A percentile compares a stretch with the other conserved stretches of the same genome.
Conservation (phyloP, 768 basidiomycete species). For the Pleurotus tuber-regium region DNA sequence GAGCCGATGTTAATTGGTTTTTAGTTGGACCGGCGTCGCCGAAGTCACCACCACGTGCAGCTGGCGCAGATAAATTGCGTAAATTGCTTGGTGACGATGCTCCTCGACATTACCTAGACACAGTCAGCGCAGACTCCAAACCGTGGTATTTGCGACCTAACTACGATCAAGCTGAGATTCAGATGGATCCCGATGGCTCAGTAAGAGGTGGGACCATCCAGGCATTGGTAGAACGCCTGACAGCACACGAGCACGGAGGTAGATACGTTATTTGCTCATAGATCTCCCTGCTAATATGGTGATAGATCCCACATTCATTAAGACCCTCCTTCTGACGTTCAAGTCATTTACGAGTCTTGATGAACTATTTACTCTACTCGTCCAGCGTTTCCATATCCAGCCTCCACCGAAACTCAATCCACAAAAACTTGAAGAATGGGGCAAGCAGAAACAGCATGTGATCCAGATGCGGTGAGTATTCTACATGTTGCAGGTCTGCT, state of each 20-base stretch:
- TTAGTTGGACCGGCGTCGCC: conserved; percentile 13
- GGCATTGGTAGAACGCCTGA: conserved; percentile 86
- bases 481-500: no score
- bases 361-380: conserved; percentile 79
- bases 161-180: conserved; percentile 75
- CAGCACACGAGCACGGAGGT: conserved; percentile 89
- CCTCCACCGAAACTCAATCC: conserved; percentile 65
- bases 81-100: conserved; percentile 61
- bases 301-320: conserved; percentile 74
- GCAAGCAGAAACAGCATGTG: conserved; percentile 78
- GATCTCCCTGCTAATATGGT: background rate
- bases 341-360: conserved; percentile 88
- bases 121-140: conserved; percentile 40
- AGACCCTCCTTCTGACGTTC: conserved; percentile 94
- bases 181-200: conserved; percentile 78
- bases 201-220: conserved; percentile 85
- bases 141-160: conserved; percentile 89
- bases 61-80: conserved; percentile 54
- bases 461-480: conserved; percentile 77
- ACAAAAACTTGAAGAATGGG: conserved; percentile 75
- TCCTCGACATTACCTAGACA: conserved; percentile 34
- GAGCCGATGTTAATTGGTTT: background rate
- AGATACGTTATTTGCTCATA: conserved; percentile 14
- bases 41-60: conserved; percentile 31
- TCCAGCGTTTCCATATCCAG: conserved; percentile 74